These are phyloP conservation scores for Backusella sp. DNA, from an alignment of 192 early-diverging fungal genomes.

Conservation along the genomic window DNA sequence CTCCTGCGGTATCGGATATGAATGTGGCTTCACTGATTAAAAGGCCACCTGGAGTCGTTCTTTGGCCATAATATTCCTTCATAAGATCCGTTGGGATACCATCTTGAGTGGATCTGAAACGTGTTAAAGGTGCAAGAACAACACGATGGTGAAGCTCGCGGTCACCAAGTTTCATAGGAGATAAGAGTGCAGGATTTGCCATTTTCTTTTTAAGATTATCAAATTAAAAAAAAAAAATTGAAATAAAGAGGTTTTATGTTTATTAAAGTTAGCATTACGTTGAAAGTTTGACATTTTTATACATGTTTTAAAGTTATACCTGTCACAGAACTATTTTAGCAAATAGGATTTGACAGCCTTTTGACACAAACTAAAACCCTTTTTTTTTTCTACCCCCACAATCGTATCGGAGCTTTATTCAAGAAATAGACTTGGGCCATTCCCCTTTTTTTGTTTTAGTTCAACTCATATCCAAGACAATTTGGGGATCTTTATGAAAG, in stretches of 20 bases:
- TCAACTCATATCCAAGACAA: not conserved
- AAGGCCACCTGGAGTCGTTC: conserved; percentile 18
- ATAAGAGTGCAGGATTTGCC: not conserved
- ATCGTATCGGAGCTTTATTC: not conserved
- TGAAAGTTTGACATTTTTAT: not conserved
- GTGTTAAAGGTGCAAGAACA: conserved; percentile 26
- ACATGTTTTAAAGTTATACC: not conserved
- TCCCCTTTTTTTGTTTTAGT: conserved; percentile 8
- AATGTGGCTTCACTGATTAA: conserved; percentile 26
- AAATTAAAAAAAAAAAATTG: not conserved
- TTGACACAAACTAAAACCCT: not conserved
- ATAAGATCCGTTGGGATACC: conserved; percentile 11
- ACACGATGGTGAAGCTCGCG: conserved; percentile 17
- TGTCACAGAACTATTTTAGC: not conserved
- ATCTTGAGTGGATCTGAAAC: not conserved
- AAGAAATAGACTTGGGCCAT: not conserved
- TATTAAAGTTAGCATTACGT: not conserved
- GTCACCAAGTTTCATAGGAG: conserved; percentile 25
- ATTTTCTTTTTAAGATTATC: not conserved
- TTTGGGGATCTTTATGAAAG: not conserved
- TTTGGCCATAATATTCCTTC: conserved; percentile 26
- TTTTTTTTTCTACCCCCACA: not conserved
- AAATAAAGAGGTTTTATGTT: not conserved
- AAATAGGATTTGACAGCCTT: not conserved
- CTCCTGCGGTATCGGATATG: conserved; percentile 16